Evolutionary conservation across 1,139 yeast genomes (phyloP).

Genomic region (Debaryomycetaceae sp.): DNA sequence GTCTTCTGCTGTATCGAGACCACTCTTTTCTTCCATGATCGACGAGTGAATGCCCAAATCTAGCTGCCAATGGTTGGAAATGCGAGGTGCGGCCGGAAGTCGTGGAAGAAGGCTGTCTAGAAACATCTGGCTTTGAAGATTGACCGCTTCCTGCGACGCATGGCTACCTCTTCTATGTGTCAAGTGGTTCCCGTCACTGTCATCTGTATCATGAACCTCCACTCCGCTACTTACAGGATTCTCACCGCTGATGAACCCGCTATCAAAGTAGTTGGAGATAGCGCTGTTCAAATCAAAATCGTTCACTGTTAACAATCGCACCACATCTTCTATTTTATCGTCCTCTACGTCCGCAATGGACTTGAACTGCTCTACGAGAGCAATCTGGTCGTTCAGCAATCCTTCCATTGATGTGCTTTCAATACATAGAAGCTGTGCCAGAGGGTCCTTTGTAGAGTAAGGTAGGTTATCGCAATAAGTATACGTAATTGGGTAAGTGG

Average conservation of each 20-base stretch:
- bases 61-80: slow-evolving; percentile 41
- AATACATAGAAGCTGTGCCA: too few relatives aligned
- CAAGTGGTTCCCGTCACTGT: slow-evolving; percentile 2
- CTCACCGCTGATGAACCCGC: slow-evolving; percentile 35
- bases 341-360: slow-evolving; percentile 42
- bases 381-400: slow-evolving; percentile 5
- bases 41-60: slow-evolving; percentile 46
- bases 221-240: slow-evolving; percentile 11
- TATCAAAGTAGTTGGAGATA: slow-evolving; percentile 49
- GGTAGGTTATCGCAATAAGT: background rate
- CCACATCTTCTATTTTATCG: slow-evolving; percentile 31
- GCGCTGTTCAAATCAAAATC: slow-evolving; percentile 51
- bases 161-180: slow-evolving; percentile 4
- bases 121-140: slow-evolving; percentile 33
- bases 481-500: background rate
- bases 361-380: slow-evolving; percentile 35
- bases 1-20: slow-evolving; percentile 1
- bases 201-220: slow-evolving; percentile 14
- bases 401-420: slow-evolving; percentile 4
- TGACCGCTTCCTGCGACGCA: slow-evolving; percentile 12
- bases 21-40: slow-evolving; percentile 14
- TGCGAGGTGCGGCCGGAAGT: slow-evolving; percentile 41
- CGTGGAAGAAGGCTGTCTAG: slow-evolving; percentile 35
- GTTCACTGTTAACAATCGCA: slow-evolving; percentile 36
- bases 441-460: too few relatives aligned